Base-by-base conservation (phyloP, 2,329 filamentous ascomycete genomes). In the Cercospora sp. region DNA sequence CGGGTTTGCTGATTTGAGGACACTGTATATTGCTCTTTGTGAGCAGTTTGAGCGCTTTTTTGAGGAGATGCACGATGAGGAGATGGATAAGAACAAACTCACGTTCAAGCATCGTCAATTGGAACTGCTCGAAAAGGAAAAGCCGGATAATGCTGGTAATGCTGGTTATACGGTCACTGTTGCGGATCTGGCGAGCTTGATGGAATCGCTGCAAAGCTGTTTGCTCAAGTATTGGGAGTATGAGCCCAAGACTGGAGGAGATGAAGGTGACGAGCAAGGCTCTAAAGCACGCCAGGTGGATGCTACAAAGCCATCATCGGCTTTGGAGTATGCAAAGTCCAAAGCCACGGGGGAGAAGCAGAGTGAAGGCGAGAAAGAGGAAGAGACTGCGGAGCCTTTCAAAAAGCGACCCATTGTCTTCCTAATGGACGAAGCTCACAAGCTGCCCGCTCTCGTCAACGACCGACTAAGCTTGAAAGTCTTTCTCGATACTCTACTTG, bases 161-260 rank as follows among this genome's bases (percentile, higher is more conserved):
- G 53, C 59, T 33, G 67, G 67, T 12, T 70, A 71, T 23, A 58
- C 20, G 16, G 66, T 70, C 5, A 68, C 68, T 1, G 69, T 71
- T 7, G 69, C 69, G 4, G 68, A 71, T 57, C 39, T 71, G 3
- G 69, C 69, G 3, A 67, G 68, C n/a, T 36, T 71, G 36, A 71
- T 71, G 69, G 69, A 71, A 20, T 68, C 67, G 9, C 20, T 71
- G 20, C 69, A 71, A 31, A 70, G 67, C 30, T 71, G 69, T 63
- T 59, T 71, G 51, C 66, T 71, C 3, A 69, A 67, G 53, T 71
- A 71, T 36, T 68, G 64, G 64, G 66, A 71, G 23, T 71, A 71
- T 42, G 62, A 71, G 31, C 64, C 68, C 9, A n/a, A 60, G 13
- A 36, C 26, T 9, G 45, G 51, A 6, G 16, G 63, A 16, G 36